A percentile compares a stretch with the other conserved stretches of the same genome.
Conservation (phyloP, 306 rosid species). For the Crataegus laevigata region DNA sequence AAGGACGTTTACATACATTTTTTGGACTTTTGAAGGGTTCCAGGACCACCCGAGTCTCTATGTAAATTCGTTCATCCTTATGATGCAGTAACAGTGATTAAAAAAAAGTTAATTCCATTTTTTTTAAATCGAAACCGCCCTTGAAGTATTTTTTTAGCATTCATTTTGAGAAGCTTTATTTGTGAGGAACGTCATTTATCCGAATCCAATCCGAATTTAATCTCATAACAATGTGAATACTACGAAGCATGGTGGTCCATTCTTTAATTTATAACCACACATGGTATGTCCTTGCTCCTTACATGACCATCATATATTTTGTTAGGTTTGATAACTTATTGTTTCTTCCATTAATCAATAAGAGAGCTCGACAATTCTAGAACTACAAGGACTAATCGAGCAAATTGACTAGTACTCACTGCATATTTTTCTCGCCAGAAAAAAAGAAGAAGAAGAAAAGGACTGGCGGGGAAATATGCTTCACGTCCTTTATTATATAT, state of each 20-base stretch:
- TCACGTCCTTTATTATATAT: not conserved
- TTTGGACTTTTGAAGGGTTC: not conserved
- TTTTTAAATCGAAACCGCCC: too few relatives aligned
- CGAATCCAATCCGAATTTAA: not conserved
- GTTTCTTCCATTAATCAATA: not conserved
- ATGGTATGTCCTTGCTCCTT: not conserved
- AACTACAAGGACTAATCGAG: not conserved
- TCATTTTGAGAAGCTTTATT: not conserved
- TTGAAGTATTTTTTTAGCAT: not conserved
- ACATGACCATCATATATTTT: not conserved
- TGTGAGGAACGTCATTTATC: not conserved
- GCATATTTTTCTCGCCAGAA: not conserved
- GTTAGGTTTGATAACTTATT: not conserved
- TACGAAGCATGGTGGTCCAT: not conserved
- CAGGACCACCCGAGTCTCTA: not conserved
- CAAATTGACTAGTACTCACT: not conserved
- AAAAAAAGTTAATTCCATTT: too few relatives aligned
- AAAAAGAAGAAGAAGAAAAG: not conserved
- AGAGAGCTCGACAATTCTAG: not conserved
- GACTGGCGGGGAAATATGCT: not conserved
- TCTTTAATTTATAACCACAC: not conserved
- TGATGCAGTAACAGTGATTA: too few relatives aligned
- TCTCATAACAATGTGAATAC: not conserved
- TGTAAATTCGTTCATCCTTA: not conserved
- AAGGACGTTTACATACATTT: too few relatives aligned